These are phyloP conservation scores for Fusarium bactridioides DNA, from an alignment of 2,329 filamentous ascomycete genomes.

Conservation along the genomic window DNA sequence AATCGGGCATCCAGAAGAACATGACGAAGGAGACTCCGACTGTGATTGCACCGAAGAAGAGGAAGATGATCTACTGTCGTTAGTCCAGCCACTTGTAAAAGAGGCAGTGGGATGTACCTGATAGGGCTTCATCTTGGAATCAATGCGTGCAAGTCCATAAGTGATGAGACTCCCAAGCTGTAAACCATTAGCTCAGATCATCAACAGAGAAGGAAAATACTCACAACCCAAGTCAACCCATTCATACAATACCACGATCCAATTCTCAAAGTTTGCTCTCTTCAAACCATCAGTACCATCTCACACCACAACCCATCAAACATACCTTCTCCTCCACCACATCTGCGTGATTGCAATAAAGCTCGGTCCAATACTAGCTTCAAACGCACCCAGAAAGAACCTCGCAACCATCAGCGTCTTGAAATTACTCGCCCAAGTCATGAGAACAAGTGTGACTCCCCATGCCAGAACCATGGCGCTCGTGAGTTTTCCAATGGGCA, in stretches of 20 bases:
- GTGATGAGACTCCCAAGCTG: slow-evolving; percentile 63
- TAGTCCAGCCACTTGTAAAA: fast-evolving
- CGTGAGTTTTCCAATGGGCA: slow-evolving; percentile 68
- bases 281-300: slow-evolving; percentile 21
- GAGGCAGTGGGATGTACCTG: slow-evolving; percentile 47
- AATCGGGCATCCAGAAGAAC: slow-evolving; percentile 58
- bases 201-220: not conserved
- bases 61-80: slow-evolving; percentile 55
- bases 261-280: slow-evolving; percentile 65
- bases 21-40: slow-evolving; percentile 56
- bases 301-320: not conserved
- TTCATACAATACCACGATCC: slow-evolving; percentile 69
- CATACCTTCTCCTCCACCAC: slow-evolving; percentile 64
- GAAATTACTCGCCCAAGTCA: slow-evolving; percentile 62
- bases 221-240: slow-evolving; percentile 62
- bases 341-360: slow-evolving; percentile 67
- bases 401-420: slow-evolving; percentile 58
- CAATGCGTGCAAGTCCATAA: slow-evolving; percentile 66
- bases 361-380: slow-evolving; percentile 56
- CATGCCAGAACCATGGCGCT: slow-evolving; percentile 64
- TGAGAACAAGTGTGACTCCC: slow-evolving; percentile 60
- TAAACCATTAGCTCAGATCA: not conserved
- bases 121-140: slow-evolving; percentile 55
- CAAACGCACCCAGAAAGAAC: slow-evolving; percentile 66
- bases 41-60: slow-evolving; percentile 62